phyloP scores from a whole-genome alignment of 1,284 basidiomycete species.

The Pseudozyma hubeiensis region DNA sequence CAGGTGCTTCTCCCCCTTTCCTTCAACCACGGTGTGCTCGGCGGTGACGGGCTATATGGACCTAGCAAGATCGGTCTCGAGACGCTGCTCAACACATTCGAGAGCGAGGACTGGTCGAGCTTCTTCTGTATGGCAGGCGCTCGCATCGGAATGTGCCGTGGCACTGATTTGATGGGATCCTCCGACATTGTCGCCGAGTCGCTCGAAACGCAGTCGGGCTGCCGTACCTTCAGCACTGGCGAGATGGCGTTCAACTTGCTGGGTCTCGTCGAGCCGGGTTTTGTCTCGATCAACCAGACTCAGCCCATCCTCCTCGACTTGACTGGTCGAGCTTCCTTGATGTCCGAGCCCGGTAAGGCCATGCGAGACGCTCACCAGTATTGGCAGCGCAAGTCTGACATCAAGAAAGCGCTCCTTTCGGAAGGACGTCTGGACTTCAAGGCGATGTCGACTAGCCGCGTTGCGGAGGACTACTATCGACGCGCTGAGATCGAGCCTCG shows the following conservation, averaged over 20 bases:
- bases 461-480: constrained; percentile 1
- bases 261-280: constrained; percentile 93
- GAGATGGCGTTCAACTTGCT: constrained; percentile 99
- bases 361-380: constrained; percentile 3
- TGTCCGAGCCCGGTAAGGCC: background rate
- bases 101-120: constrained; percentile 91
- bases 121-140: constrained; percentile 97
- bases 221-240: constrained; percentile 97
- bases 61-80: constrained; percentile 98
- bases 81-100: constrained; percentile 97
- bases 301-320: constrained; percentile 96
- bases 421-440: constrained; percentile 97
- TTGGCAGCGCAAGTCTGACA: constrained; percentile 51
- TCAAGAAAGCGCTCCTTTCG: constrained; percentile 84
- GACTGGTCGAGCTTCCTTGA: constrained; percentile 72
- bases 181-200: constrained; percentile 95
- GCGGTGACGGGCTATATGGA: constrained; percentile 96
- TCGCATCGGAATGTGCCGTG: constrained; percentile 86
- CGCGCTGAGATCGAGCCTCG: constrained; percentile 91
- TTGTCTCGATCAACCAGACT: constrained; percentile 98
- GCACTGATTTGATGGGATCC: constrained; percentile 94
- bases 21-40: constrained; percentile 96
- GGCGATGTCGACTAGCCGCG: constrained; percentile 75
- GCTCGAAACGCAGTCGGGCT: constrained; percentile 85
- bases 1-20: constrained; percentile 97